These are phyloP conservation scores for Trichosporon sp. DNA, from an alignment of 1,284 basidiomycete genomes.

Conservation along the genomic window DNA sequence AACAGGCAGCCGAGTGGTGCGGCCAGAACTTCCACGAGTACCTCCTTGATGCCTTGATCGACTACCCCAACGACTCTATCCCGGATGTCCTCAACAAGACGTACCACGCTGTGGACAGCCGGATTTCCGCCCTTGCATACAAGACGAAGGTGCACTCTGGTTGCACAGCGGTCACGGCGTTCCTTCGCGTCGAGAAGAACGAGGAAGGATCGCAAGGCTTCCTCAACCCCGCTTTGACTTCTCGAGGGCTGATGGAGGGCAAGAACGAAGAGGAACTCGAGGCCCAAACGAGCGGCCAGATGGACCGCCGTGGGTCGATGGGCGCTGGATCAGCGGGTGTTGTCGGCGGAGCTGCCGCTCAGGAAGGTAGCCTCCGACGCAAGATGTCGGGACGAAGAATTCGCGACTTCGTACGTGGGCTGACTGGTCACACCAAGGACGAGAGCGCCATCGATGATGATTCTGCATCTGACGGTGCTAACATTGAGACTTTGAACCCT, in stretches of 20 bases:
- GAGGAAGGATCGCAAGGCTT: conserved; percentile 27
- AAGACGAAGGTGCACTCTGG: conserved; percentile 90
- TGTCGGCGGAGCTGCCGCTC: conserved; percentile 23
- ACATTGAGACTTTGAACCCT: conserved; percentile 45
- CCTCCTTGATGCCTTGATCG: conserved; percentile 48
- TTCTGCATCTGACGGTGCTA: conserved; percentile 29
- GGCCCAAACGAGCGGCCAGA: conserved; percentile 26
- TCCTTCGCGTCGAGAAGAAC: conserved; percentile 74
- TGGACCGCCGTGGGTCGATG: conserved; percentile 26
- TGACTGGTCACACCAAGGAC: conserved; percentile 30
- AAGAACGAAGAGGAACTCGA: conserved; percentile 47
- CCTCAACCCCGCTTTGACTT: conserved; percentile 34
- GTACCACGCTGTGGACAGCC: conserved; percentile 83
- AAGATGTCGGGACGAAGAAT: conserved; percentile 39
- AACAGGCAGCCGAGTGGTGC: conserved; percentile 98
- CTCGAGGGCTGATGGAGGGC: conserved; percentile 42
- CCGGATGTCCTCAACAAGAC: conserved; percentile 89
- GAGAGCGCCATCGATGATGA: conserved; percentile 28
- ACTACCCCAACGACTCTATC: conserved; percentile 53
- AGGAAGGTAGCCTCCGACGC: conserved; percentile 21
- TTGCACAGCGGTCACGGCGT: conserved; percentile 95
- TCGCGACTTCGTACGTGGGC: conserved; percentile 44
- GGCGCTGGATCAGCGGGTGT: conserved; percentile 24
- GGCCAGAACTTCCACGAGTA: conserved; percentile 86
- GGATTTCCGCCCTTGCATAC: conserved; percentile 73